Evolutionary conservation across 2,329 filamentous ascomycete species (phyloP).

Genomic region (Coniochaeta prunicola): DNA sequence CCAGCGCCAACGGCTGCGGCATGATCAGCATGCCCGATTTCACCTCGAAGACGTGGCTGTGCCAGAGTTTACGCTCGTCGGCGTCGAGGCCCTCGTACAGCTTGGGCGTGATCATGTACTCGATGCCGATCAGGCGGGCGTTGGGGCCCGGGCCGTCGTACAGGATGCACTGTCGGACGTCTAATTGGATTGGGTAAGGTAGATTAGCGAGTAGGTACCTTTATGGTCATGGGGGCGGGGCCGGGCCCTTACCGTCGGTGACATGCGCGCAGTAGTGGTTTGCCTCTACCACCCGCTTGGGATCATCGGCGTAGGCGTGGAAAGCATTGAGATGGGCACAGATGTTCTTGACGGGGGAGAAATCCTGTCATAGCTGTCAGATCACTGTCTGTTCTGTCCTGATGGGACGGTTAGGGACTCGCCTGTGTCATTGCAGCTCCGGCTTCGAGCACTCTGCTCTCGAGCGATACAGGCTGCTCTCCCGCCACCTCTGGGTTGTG

Average conservation of each 20-base stretch:
- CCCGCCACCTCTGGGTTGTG: not conserved
- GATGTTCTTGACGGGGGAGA: constrained; percentile 64
- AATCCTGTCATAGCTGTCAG: constrained; percentile 36
- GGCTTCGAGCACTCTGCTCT: constrained; percentile 53
- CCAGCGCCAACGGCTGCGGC: constrained; percentile 45
- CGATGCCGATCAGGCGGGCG: constrained; percentile 73
- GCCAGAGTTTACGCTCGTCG: constrained; percentile 71
- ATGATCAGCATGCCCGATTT: constrained; percentile 76
- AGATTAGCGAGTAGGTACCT: not conserved
- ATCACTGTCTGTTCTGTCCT: not conserved
- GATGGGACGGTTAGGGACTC: not conserved
- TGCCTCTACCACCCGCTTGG: constrained; percentile 61
- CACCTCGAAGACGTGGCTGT: constrained; percentile 68
- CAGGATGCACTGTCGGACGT: constrained; percentile 77
- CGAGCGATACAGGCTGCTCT: constrained; percentile 36
- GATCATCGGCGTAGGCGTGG: constrained; percentile 72
- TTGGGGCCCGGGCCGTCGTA: constrained; percentile 64
- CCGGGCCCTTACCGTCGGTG: constrained; percentile 50
- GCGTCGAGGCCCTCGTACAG: constrained; percentile 59
- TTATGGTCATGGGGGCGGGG: no score
- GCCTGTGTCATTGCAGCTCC: constrained; percentile 54
- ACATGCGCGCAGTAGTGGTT: constrained; percentile 83
- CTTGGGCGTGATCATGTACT: constrained; percentile 74
- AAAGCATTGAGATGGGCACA: constrained; percentile 86
- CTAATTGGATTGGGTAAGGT: not conserved